Conservation (phyloP, 345 rosid species). For the Kandelia obovata region DNA sequence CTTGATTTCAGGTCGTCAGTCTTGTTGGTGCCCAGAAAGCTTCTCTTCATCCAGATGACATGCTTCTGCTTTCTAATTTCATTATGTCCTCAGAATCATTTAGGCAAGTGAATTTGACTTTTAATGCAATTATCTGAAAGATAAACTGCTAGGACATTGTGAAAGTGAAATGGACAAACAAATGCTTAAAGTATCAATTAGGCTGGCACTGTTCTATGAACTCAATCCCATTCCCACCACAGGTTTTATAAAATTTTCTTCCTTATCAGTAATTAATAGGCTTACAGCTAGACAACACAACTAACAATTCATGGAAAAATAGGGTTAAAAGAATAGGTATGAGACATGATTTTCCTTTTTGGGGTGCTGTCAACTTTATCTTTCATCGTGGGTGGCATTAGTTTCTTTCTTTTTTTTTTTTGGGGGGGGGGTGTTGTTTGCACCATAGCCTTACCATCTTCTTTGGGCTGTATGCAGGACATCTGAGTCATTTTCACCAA, state of each 20-base stretch:
- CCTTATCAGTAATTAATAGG: neutral
- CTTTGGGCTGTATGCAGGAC: slow-evolving; percentile 57
- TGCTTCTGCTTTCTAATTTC: slow-evolving; percentile 85
- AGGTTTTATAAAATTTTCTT: neutral
- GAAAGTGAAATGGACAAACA: too few relatives aligned
- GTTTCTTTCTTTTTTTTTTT: too few relatives aligned
- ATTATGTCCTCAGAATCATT: slow-evolving; percentile 91
- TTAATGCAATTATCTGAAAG: neutral
- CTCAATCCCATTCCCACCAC: too few relatives aligned
- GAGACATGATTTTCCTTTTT: neutral
- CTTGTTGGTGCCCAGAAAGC: slow-evolving; percentile 97
- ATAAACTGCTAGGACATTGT: too few relatives aligned
- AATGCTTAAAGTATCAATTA: too few relatives aligned
- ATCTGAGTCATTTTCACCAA: slow-evolving; percentile 95
- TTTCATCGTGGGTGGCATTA: neutral
- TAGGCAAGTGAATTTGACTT: slow-evolving; percentile 48
- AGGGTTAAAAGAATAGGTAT: neutral
- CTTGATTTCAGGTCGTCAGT: slow-evolving; percentile 68
- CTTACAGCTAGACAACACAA: neutral
- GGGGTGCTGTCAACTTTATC: neutral
- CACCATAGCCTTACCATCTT: slow-evolving; percentile 13
- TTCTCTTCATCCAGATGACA: slow-evolving; percentile 93
- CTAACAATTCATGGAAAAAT: too few relatives aligned
- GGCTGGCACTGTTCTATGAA: too few relatives aligned
- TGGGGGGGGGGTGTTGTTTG: neutral